These are phyloP conservation scores for Pulveroboletus sp. DNA, from an alignment of 1,284 basidiomycete genomes.

Conservation along the genomic window DNA sequence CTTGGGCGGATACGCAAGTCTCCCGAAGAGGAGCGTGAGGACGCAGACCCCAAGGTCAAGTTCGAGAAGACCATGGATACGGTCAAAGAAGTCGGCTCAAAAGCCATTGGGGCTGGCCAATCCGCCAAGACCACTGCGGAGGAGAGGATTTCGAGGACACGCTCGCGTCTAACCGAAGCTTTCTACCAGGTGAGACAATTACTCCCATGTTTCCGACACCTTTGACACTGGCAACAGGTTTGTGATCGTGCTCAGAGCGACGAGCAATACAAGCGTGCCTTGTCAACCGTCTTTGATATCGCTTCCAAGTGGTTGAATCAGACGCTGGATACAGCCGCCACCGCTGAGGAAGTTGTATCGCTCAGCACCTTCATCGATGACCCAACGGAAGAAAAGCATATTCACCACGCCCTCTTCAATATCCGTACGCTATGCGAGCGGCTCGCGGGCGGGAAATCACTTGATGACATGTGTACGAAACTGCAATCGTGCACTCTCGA, in stretches of 20 bases:
- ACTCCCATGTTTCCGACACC: too few relatives aligned
- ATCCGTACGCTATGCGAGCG: conserved; percentile 52
- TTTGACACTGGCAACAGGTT: conserved; percentile 42
- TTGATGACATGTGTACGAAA: conserved; percentile 45
- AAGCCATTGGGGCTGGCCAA: conserved; percentile 55
- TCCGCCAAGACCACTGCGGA: conserved; percentile 42
- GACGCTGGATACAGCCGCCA: conserved; percentile 50
- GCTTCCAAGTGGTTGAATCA: conserved; percentile 57
- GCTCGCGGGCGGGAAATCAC: conserved; percentile 45
- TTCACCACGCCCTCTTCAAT: conserved; percentile 48
- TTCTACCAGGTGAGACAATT: conserved; percentile 49
- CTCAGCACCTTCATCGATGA: conserved; percentile 59
- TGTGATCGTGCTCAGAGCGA: conserved; percentile 63
- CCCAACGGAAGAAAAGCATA: conserved; percentile 55
- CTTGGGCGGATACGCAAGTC: conserved; percentile 54
- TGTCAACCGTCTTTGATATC: conserved; percentile 57
- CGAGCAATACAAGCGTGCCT: conserved; percentile 52
- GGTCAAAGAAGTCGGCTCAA: conserved; percentile 55
- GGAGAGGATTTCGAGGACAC: conserved; percentile 46
- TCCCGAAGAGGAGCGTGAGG: conserved; percentile 41
- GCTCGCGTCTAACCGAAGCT: conserved; percentile 46
- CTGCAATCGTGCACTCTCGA: conserved; percentile 45
- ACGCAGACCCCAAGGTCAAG: conserved; percentile 44
- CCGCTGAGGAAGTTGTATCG: conserved; percentile 40
- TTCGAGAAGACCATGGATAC: conserved; percentile 69